Conservation (phyloP, 805 yeast genomes). For the Naumovozyma baii region DNA sequence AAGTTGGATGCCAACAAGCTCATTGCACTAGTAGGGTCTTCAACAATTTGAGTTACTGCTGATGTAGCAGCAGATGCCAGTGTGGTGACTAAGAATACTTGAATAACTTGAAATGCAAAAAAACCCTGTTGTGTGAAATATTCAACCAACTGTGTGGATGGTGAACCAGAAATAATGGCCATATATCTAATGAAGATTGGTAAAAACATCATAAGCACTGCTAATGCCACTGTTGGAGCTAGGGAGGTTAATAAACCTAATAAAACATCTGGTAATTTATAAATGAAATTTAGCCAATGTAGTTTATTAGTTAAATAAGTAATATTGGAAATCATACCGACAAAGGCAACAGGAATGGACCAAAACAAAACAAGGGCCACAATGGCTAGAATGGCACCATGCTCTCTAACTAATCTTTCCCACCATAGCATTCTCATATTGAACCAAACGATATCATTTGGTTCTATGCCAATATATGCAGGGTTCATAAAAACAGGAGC, state of each 20-base stretch:
- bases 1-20: constrained; percentile 50
- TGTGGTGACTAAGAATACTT: constrained; percentile 62
- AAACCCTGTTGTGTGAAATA: constrained; percentile 56
- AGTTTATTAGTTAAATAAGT: constrained; percentile 50
- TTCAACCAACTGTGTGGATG: constrained; percentile 50
- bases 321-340: constrained; percentile 63
- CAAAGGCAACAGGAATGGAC: constrained; percentile 74
- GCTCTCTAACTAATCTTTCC: constrained; percentile 52
- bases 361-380: constrained; percentile 51
- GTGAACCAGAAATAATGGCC: constrained; percentile 52
- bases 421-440: constrained; percentile 75
- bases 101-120: constrained; percentile 62
- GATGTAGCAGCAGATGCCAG: constrained; percentile 64
- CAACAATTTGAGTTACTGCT: constrained; percentile 51
- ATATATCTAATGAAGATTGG: constrained; percentile 56
- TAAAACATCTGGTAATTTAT: constrained; percentile 42
- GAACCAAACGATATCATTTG: constrained; percentile 56
- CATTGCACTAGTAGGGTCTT: constrained; percentile 51
- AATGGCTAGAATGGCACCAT: constrained; percentile 45
- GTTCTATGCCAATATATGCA: constrained; percentile 51
- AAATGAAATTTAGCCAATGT: constrained; percentile 46
- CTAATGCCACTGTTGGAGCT: constrained; percentile 56
- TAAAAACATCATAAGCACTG: constrained; percentile 54
- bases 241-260: constrained; percentile 60
- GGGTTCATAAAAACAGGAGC: constrained; percentile 56